Percentiles rank a stretch among this genome's conserved stretches.
phyloP scores from a whole-genome alignment of 1,284 basidiomycete genomes.

The Boletus nobilissimus region DNA sequence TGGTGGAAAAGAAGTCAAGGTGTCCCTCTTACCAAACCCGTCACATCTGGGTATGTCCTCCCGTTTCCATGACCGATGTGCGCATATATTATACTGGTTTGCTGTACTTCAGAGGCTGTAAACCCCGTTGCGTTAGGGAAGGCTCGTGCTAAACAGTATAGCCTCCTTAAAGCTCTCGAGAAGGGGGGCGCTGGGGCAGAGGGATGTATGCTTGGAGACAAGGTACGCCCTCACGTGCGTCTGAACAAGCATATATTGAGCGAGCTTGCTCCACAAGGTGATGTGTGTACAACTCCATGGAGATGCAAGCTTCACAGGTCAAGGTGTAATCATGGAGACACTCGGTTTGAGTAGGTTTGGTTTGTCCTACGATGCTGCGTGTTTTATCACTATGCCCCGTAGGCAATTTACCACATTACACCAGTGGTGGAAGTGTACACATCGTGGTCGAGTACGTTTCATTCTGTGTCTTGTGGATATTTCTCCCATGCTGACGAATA shows the following conservation, averaged over 20 bases:
- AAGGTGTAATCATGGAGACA: conserved; percentile 90
- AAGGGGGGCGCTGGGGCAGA: conserved; percentile 45
- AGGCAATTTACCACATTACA: conserved; percentile 89
- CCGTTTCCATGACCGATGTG: neutral
- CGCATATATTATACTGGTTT: neutral
- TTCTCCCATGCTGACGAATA: conserved; percentile 59
- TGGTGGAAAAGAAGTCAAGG: conserved; percentile 62
- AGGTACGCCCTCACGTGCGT: conserved; percentile 36
- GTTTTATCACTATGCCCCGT: conserved; percentile 21
- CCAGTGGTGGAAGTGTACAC: conserved; percentile 88
- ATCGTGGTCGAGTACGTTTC: conserved; percentile 87
- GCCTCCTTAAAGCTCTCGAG: conserved; percentile 73
- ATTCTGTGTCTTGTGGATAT: conserved; percentile 55
- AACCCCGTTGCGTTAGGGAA: conserved; percentile 89
- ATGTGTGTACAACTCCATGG: conserved; percentile 92
- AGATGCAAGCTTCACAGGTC: conserved; percentile 89
- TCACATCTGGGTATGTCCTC: conserved; percentile 77
- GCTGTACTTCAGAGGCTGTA: conserved; percentile 71
- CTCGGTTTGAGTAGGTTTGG: conserved; percentile 76
- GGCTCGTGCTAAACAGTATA: conserved; percentile 91
- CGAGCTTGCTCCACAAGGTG: conserved; percentile 50
- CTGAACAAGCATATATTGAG: neutral
- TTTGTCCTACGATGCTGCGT: neutral
- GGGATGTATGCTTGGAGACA: conserved; percentile 84
- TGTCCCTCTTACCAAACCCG: conserved; percentile 87